Evolutionary conservation across 2,329 filamentous ascomycete species (phyloP), one percentile per base, ranked within the genome.

Genomic region (Aspergillus fischeri): DNA sequence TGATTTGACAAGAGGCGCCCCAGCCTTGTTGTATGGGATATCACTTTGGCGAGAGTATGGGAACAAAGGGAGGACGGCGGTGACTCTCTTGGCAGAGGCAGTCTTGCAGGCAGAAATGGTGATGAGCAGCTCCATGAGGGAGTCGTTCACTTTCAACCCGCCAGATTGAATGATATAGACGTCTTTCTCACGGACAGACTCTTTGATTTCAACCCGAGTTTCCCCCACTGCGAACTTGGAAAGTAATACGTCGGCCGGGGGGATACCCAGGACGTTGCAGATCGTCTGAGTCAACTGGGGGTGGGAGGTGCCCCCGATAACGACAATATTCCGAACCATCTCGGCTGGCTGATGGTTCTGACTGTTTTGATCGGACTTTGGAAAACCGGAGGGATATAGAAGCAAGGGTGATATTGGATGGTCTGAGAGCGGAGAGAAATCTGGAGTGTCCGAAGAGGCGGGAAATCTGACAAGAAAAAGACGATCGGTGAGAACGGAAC

Each of bases 61-160:
- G 77, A 99, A 99, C 54, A 97, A 83, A 42, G 94, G 94, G 50
- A 97, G 86, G 49, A 99, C 92, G 54, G 91, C 94, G 45, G 93
- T 97, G 68, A 99, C 92, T 67, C 91, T 85, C 74, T 90, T 91
- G 29, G 94, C 94, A 44, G 92, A 97, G 66, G 92, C 92, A 11
- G 90, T 88, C 78, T 96, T 96, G 85, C 94, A 97, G 60, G 94
- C 94, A n/a, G 91, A 96, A 67, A 97, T 93, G 79, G 94, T 96
- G 78, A 97, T 97, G 75, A 96, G 90, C 51, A 97, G 86, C 73
- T 99, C 94, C 80, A 99, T 89, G 63, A 99, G 86, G 77, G 96
- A 87, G 77, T 99, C 94, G 73, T 99, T 99, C 77, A 97, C 91
- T 68, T 89, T 90, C 62, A 91, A 92, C 66, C 91, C 91, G 66